Conservation (phyloP, 2,329 filamentous ascomycete genomes). For the Penicillium occitanis region DNA sequence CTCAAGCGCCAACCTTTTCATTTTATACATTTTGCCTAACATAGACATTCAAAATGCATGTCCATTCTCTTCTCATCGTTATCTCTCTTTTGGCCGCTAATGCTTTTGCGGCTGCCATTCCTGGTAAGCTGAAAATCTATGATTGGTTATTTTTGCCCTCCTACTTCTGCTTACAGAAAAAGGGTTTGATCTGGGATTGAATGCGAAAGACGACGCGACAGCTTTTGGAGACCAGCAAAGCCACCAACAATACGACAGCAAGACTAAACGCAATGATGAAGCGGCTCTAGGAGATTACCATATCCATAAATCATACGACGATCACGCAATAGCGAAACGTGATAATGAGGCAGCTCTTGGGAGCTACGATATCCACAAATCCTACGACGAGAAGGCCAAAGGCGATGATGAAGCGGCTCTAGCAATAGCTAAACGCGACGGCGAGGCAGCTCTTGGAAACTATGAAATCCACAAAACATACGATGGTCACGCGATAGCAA, state of each 20-base stretch:
- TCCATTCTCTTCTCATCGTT: neutral
- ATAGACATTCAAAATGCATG: neutral
- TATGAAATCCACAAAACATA: neutral
- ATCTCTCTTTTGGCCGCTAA: neutral
- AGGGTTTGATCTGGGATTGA: neutral
- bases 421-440: neutral
- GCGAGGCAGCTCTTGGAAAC: neutral
- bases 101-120: neutral
- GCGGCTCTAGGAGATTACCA: neutral
- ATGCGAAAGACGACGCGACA: neutral
- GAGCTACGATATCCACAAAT: neutral
- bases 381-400: neutral
- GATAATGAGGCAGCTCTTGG: neutral
- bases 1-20: too few relatives aligned
- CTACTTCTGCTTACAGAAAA: neutral
- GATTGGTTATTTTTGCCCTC: neutral
- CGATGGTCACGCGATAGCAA: neutral
- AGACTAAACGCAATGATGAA: neutral
- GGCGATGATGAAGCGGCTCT: neutral
- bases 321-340: neutral
- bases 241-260: neutral
- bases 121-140: neutral
- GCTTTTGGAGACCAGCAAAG: too few relatives aligned
- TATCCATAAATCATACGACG: neutral
- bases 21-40: neutral